Conservation (phyloP, 495 filamentous ascomycete genomes). For the Podospora comata region DNA sequence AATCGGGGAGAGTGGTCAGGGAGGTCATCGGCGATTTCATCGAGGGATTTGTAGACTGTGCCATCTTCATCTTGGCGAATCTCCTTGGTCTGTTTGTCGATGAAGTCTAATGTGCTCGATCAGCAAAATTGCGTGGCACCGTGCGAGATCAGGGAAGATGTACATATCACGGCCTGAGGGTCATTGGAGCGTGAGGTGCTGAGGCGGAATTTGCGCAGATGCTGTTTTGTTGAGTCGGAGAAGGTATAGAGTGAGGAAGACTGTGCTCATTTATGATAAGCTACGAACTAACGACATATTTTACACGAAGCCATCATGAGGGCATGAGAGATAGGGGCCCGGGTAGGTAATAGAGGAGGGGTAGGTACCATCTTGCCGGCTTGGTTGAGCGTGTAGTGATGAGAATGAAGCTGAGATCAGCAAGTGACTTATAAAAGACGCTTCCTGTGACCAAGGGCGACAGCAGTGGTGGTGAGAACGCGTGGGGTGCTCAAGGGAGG, state of each 20-base stretch:
- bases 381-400: background rate
- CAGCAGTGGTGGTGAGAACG: background rate
- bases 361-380: background rate
- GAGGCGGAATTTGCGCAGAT: slow-evolving; percentile 88
- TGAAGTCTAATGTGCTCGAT: slow-evolving; percentile 55
- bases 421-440: background rate
- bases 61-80: slow-evolving; percentile 72
- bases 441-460: background rate
- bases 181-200: slow-evolving; percentile 82
- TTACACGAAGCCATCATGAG: background rate
- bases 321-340: background rate
- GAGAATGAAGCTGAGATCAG: background rate
- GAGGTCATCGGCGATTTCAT: slow-evolving; percentile 78
- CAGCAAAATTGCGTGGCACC: slow-evolving; percentile 16
- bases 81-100: slow-evolving; percentile 83
- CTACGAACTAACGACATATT: background rate
- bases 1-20: slow-evolving; percentile 90
- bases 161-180: slow-evolving; percentile 92
- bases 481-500: background rate
- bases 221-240: slow-evolving; percentile 78
- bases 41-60: slow-evolving; percentile 72
- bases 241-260: slow-evolving; percentile 88
- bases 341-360: background rate
- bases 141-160: slow-evolving; percentile 24
- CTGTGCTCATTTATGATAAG: background rate